Conservation (phyloP, 345 rosid genomes). For the Aurinia saxatilis region DNA sequence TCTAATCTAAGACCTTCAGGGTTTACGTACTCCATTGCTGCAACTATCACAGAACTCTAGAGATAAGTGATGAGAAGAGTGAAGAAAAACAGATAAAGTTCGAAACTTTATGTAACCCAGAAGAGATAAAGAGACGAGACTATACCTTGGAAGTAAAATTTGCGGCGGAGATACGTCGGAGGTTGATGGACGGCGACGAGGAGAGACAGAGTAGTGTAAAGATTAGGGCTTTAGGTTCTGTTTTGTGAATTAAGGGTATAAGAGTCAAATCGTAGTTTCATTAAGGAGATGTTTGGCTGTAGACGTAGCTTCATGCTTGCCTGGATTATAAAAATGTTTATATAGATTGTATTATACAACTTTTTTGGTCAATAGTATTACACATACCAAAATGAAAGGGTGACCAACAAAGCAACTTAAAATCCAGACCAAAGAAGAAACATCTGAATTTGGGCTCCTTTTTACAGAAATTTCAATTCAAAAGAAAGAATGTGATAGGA, state of each 20-base stretch:
- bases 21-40: conserved; percentile 70
- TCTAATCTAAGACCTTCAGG: conserved; percentile 83
- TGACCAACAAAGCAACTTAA: neutral
- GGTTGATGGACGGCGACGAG: conserved; percentile 11
- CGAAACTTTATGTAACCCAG: neutral
- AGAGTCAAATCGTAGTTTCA: neutral
- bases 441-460: neutral
- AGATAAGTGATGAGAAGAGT: neutral
- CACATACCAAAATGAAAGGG: neutral
- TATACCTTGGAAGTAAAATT: neutral
- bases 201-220: neutral
- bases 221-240: neutral
- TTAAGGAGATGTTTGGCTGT: too few species aligned
- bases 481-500: too few species aligned
- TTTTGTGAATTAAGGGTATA: conserved; percentile 13
- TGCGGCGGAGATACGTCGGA: conserved; percentile 10
- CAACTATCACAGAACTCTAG: neutral
- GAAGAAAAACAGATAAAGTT: neutral
- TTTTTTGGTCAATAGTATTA: neutral
- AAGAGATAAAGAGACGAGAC: neutral
- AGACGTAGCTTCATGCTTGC: neutral
- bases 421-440: neutral
- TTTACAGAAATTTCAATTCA: neutral
- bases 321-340: neutral
- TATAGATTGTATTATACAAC: neutral